phyloP scores from a whole-genome alignment of 192 early-diverging fungal species.

The Mortierella claussenii region DNA sequence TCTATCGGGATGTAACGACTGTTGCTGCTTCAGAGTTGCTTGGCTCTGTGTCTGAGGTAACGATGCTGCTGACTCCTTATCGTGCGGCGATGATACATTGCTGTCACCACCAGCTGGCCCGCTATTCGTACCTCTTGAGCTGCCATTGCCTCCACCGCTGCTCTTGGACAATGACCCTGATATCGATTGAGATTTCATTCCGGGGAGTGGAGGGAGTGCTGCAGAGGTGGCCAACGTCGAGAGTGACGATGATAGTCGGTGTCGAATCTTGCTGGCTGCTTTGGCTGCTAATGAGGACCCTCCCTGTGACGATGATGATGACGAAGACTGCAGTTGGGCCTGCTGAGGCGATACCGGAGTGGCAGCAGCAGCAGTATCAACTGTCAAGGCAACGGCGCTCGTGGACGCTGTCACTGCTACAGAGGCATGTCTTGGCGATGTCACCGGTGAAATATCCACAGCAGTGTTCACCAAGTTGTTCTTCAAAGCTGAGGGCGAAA shows the following conservation, averaged over 20 bases:
- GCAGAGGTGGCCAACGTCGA: slow-evolving; percentile 25
- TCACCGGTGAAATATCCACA: not conserved
- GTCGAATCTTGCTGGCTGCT: slow-evolving; percentile 26
- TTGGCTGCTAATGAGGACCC: slow-evolving; percentile 1
- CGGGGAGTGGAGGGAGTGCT: slow-evolving; percentile 30
- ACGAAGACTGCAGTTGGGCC: too few relatives aligned
- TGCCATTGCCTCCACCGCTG: slow-evolving; percentile 7
- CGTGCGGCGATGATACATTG: not conserved
- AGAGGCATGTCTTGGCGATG: not conserved
- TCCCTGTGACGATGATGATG: not conserved
- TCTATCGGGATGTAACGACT: slow-evolving; percentile 8
- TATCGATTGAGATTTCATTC: slow-evolving; percentile 19
- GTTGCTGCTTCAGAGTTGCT: not conserved
- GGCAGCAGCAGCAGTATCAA: not conserved
- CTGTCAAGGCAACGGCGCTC: not conserved
- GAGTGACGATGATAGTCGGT: slow-evolving; percentile 43
- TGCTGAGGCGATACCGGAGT: not conserved
- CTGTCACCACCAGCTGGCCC: too few relatives aligned
- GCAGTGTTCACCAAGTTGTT: slow-evolving; percentile 10
- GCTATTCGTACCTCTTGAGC: too few relatives aligned
- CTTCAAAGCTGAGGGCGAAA: slow-evolving; percentile 6
- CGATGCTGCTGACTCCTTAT: not conserved
- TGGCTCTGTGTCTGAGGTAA: slow-evolving; percentile 4
- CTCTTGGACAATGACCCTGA: slow-evolving; percentile 30
- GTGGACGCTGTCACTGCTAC: not conserved